These are phyloP conservation scores for Fusarium keratoplasticum DNA, from an alignment of 2,329 filamentous ascomycete genomes.

Conservation along the genomic window DNA sequence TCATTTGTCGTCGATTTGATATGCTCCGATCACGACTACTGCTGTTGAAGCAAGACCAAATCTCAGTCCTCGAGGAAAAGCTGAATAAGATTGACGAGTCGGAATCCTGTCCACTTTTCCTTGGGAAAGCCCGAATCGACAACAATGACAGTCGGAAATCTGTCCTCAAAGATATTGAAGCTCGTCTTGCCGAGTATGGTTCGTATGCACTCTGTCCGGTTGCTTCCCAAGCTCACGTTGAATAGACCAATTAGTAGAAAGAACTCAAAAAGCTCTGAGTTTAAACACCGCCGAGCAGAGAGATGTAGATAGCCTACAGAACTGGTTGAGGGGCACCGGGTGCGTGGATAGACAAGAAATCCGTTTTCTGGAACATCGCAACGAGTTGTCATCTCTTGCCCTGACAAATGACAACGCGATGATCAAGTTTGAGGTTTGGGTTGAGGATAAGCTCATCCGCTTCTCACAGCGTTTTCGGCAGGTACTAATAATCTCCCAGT, in stretches of 20 bases:
- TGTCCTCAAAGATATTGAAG: background rate
- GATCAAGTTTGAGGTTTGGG: background rate
- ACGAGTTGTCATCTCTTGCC: background rate
- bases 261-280: background rate
- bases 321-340: background rate
- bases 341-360: background rate
- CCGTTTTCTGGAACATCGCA: background rate
- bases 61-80: background rate
- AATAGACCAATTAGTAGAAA: background rate
- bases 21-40: background rate
- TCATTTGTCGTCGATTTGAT: background rate
- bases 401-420: background rate
- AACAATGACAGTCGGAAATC: background rate
- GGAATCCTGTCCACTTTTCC: background rate
- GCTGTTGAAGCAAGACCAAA: background rate
- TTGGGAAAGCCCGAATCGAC: background rate
- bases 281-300: background rate
- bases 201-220: background rate
- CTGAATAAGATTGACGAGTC: background rate
- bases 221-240: background rate
- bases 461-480: background rate
- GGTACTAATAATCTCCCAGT: background rate
- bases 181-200: background rate
- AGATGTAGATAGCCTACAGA: background rate
- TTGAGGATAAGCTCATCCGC: background rate